Evolutionary conservation across 768 basidiomycete species (phyloP), one percentile per base, ranked within the genome.

Genomic region (Leccinum broughii): DNA sequence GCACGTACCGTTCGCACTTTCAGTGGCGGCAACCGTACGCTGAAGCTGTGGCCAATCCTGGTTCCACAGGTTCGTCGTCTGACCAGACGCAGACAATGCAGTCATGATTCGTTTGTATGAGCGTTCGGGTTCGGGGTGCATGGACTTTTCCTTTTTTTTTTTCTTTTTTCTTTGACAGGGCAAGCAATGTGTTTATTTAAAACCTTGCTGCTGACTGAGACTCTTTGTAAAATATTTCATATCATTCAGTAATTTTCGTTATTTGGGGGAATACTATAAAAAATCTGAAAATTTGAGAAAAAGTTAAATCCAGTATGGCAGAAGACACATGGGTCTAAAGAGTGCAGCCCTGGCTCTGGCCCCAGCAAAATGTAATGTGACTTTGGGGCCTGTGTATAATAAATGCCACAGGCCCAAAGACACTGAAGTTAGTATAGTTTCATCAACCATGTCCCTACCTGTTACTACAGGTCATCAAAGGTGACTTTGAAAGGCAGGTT

Each of bases 41-140:
- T 26, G 74, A 77, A 53, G 78, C 77, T 28, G 70, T 72, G 50
- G 74, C 80, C 63, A 75, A 75, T 37, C 60, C 62, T 68, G 78
- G 75, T 24, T 64, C 63, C 17, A 72, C 70, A 68, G 70, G 66
- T 44, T 44, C 41, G 52, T 68, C 67, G 56, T 63, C 70, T 41
- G 61, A 53, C 48, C 66, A 60, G 48, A 32, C 57, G 26, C 60
- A 57, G 54, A 46, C 60, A 39, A 59, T 54, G 61, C 56, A 58
- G 56, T 60, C 64, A 2, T 69, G 55, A 66, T 53, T 24, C 8
- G 17, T 17, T 14, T 9, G 37, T 52, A 32, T n/a, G 50, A 20
- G 15, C 17, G 28, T 30, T 30, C 30, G 30, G 30, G 30, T 30
- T 52, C 13, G 15, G 39, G 3, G 2, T 10, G 22, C 22, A 24